These are phyloP conservation scores for Penicillium crustosum DNA, from an alignment of 2,329 filamentous ascomycete genomes.

Conservation along the genomic window DNA sequence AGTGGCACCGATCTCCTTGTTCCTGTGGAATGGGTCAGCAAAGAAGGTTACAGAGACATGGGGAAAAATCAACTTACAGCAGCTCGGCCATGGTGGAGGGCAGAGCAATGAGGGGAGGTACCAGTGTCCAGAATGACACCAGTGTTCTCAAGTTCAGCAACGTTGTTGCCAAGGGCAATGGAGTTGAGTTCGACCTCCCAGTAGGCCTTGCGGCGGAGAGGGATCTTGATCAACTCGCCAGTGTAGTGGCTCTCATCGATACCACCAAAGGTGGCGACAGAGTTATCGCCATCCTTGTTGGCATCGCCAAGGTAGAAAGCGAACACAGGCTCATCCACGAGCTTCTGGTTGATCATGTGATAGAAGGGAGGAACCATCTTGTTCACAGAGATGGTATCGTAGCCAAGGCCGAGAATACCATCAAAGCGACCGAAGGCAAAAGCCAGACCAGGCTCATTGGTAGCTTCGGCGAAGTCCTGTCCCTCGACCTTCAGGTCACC, in stretches of 20 bases:
- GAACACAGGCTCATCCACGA: conserved; percentile 90
- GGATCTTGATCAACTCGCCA: conserved; percentile 89
- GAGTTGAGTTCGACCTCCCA: conserved; percentile 98
- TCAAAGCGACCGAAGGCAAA: conserved; percentile 98
- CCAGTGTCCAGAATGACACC: conserved; percentile 98
- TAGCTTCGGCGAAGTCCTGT: conserved; percentile 96
- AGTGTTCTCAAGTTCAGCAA: conserved; percentile 87
- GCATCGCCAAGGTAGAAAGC: conserved; percentile 89
- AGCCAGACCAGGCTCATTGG: conserved; percentile 89
- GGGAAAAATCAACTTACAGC: conserved; percentile 53
- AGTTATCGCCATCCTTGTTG: conserved; percentile 69
- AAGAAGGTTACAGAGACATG: background rate
- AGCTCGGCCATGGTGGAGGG: conserved; percentile 90
- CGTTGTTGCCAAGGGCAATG: conserved; percentile 82
- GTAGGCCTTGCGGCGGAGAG: conserved; percentile 96
- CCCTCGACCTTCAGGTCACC: conserved; percentile 84
- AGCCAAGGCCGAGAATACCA: conserved; percentile 92
- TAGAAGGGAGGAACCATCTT: conserved; percentile 93
- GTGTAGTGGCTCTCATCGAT: conserved; percentile 77
- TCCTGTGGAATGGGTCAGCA: conserved; percentile 48
- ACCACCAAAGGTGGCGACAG: conserved; percentile 87
- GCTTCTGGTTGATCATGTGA: conserved; percentile 85
- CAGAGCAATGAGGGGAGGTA: conserved; percentile 93
- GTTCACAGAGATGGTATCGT: conserved; percentile 96
- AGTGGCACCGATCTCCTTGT: conserved; percentile 96